A percentile compares a stretch with the other conserved stretches of the same genome.
These are phyloP conservation scores for Hyphodiscus hymeniophilus DNA, from an alignment of 495 filamentous ascomycete genomes.

Conservation along the genomic window DNA sequence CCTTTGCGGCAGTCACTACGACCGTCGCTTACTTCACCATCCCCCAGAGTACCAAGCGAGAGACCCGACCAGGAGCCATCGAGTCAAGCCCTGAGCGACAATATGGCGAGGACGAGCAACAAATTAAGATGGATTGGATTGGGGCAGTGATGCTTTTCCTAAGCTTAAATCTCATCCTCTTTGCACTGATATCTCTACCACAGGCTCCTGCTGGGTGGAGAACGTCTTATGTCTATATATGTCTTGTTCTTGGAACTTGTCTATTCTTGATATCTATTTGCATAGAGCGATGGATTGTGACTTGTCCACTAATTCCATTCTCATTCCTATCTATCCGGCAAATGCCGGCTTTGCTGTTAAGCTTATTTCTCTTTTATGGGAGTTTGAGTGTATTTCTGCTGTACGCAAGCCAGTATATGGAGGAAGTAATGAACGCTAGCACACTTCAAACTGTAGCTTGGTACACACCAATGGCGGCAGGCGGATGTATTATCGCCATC, in stretches of 20 bases:
- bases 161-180: slow-evolving; percentile 60
- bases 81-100: no score
- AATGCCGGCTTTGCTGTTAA: slow-evolving; percentile 50
- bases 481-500: slow-evolving; percentile 60
- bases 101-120: slow-evolving; percentile 42
- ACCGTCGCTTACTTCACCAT: slow-evolving; percentile 50
- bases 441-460: slow-evolving; percentile 66
- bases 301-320: slow-evolving; percentile 64
- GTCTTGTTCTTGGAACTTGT: slow-evolving; percentile 48
- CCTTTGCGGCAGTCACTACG: slow-evolving; percentile 31
- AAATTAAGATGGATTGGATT: slow-evolving; percentile 41
- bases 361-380: slow-evolving; percentile 66
- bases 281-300: slow-evolving; percentile 67
- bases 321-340: slow-evolving; percentile 62
- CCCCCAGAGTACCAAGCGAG: no score
- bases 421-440: slow-evolving; percentile 40
- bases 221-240: slow-evolving; percentile 59
- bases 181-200: no score
- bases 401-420: slow-evolving; percentile 1
- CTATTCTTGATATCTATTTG: slow-evolving; percentile 53
- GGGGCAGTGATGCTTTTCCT: slow-evolving; percentile 54
- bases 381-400: slow-evolving; percentile 46
- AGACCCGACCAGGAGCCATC: no score
- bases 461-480: slow-evolving; percentile 64
- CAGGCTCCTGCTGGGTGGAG: slow-evolving; percentile 53